Percentiles rank a stretch among this genome's conserved stretches.
Evolutionary conservation across 2,329 filamentous ascomycete species (phyloP).

Genomic region (Arthroderma uncinatum): DNA sequence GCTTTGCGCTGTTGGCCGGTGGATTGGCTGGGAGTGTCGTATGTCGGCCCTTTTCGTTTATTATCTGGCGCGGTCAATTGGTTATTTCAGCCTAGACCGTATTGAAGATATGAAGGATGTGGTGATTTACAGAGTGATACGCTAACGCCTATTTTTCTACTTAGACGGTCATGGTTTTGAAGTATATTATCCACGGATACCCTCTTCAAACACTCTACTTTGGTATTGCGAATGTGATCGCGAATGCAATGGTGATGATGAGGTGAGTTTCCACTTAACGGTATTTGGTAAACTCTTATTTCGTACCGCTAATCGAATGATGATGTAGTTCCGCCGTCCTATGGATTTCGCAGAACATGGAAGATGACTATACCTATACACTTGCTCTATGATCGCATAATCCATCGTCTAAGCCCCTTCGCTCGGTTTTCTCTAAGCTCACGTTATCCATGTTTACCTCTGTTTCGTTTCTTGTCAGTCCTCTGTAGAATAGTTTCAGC

Average conservation of each 20-base stretch:
- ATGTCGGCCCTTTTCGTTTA: conserved; percentile 19
- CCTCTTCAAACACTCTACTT: conserved; percentile 54
- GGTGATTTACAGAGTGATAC: too few relatives aligned
- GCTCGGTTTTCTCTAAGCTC: not conserved
- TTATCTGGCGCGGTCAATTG: not conserved
- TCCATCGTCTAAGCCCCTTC: not conserved
- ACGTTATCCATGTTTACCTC: not conserved
- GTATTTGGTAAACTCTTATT: not conserved
- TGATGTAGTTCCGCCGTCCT: conserved; percentile 48
- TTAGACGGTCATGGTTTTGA: conserved; percentile 53
- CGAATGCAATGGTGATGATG: conserved; percentile 55
- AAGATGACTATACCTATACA: conserved; percentile 62
- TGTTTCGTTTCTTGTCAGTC: not conserved
- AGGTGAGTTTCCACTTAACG: conserved; percentile 39
- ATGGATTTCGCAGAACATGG: conserved; percentile 62
- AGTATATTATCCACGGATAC: conserved; percentile 53
- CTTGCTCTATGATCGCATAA: conserved; percentile 43
- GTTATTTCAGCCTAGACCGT: too few relatives aligned
- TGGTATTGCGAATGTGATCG: conserved; percentile 54
- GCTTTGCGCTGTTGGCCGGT: conserved; percentile 58
- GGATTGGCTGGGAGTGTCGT: conserved; percentile 55
- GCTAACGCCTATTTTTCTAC: not conserved
- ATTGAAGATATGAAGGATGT: too few relatives aligned
- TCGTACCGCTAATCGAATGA: not conserved
- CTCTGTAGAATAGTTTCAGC: not conserved